Evolutionary conservation across 345 rosid genomes (phyloP).

Genomic region (Physaria fendleri): DNA sequence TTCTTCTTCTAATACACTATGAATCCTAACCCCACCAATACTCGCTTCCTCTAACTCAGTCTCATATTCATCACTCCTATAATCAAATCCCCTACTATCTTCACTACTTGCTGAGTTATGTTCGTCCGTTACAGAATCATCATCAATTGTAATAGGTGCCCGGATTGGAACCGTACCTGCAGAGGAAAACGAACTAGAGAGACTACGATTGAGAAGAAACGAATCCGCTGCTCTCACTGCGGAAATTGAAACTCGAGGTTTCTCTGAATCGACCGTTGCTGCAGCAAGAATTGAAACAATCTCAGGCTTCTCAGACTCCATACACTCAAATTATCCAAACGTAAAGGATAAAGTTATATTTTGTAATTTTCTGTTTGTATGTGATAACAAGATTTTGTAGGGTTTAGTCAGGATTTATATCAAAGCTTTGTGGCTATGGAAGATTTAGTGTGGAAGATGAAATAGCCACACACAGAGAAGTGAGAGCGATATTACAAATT

Average conservation of each 20-base stretch:
- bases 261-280: slow-evolving; percentile 28
- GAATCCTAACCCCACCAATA: slow-evolving; percentile 17
- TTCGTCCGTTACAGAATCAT: slow-evolving; percentile 32
- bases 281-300: background rate
- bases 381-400: background rate
- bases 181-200: slow-evolving; percentile 30
- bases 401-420: slow-evolving; percentile 12
- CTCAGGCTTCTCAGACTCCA: slow-evolving; percentile 19
- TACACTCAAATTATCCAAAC: background rate
- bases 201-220: slow-evolving; percentile 7
- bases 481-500: background rate
- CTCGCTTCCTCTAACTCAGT: slow-evolving; percentile 12
- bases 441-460: slow-evolving; percentile 25
- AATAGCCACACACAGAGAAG: slow-evolving; percentile 17
- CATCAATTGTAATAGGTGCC: slow-evolving; percentile 62
- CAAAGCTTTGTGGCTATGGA: slow-evolving; percentile 25
- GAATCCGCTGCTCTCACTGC: slow-evolving; percentile 23
- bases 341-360: background rate
- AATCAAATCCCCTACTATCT: slow-evolving; percentile 32
- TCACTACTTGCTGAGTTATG: slow-evolving; percentile 18
- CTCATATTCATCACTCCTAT: slow-evolving; percentile 41
- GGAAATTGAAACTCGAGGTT: slow-evolving; percentile 29
- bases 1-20: slow-evolving; percentile 30
- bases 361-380: slow-evolving; percentile 19
- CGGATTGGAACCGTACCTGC: slow-evolving; percentile 54